These are phyloP conservation scores for Choiromyces venosus DNA, from an alignment of 495 filamentous ascomycete species.

Conservation along the genomic window DNA sequence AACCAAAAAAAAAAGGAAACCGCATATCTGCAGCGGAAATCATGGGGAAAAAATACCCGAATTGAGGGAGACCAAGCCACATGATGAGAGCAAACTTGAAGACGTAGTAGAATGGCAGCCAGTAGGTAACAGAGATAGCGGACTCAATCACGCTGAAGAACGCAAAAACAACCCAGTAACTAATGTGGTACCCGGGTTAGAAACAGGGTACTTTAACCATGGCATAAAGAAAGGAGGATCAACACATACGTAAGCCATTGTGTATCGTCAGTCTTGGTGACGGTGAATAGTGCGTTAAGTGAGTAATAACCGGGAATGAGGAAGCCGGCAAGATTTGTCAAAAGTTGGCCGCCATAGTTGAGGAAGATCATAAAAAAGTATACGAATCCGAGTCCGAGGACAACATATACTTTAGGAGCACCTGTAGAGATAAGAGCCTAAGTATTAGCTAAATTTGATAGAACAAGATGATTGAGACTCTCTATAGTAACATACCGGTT, in stretches of 20 bases:
- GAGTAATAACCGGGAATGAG: conserved; percentile 94
- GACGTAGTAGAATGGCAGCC: conserved; percentile 99
- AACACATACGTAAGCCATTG: conserved; percentile 66
- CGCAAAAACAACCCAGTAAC: conserved; percentile 93
- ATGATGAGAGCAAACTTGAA: conserved; percentile 97
- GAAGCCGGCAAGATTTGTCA: conserved; percentile 95
- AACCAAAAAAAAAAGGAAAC: neutral
- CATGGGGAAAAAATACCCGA: conserved; percentile 58
- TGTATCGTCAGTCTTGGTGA: conserved; percentile 78
- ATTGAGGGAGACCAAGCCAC: conserved; percentile 94
- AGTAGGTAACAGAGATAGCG: conserved; percentile 88
- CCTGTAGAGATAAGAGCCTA: conserved; percentile 10
- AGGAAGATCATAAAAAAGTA: conserved; percentile 99
- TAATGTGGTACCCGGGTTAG: conserved; percentile 40
- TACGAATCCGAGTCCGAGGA: conserved; percentile 72
- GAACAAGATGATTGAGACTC: neutral
- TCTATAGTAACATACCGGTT: conserved; percentile 50
- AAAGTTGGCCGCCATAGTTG: conserved; percentile 94
- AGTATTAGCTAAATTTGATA: neutral
- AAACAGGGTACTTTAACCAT: conserved; percentile 6
- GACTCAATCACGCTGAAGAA: conserved; percentile 93
- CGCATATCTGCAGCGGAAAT: neutral
- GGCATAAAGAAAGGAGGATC: conserved; percentile 6
- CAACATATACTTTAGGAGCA: conserved; percentile 91
- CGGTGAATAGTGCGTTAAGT: conserved; percentile 78